Conservation (phyloP, 2,329 filamentous ascomycete species). For the Fusarium oxysporum region DNA sequence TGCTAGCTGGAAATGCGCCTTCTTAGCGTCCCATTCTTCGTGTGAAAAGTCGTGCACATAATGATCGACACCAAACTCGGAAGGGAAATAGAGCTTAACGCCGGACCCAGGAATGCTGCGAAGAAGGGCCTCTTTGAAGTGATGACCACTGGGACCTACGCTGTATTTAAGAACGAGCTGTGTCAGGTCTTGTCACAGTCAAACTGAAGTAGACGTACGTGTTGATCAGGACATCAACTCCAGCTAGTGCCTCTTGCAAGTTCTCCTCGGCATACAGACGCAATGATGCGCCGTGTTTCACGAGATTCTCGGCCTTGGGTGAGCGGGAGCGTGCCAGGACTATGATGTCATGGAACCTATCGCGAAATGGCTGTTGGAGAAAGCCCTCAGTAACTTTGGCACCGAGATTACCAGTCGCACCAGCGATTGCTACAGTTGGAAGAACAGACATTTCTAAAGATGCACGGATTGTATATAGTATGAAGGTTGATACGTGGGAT, state of each 20-base stretch:
- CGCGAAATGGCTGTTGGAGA: constrained; percentile 1
- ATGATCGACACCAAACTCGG: constrained; percentile 1
- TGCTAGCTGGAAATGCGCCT: constrained; percentile 1
- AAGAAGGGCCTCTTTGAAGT: constrained; percentile 7
- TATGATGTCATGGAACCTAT: constrained; percentile 1
- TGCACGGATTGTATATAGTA: not conserved
- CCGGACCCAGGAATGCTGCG: not conserved
- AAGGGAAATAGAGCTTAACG: not conserved
- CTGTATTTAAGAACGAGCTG: not conserved
- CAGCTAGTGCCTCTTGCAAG: not conserved
- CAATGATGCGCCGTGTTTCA: not conserved
- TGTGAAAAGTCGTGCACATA: constrained; percentile 1
- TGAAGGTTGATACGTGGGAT: not conserved
- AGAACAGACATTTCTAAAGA: not conserved
- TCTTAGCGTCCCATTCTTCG: constrained; percentile 4
- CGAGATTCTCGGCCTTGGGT: not conserved
- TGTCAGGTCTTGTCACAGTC: not conserved
- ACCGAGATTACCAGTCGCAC: constrained; percentile 1
- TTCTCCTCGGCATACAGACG: not conserved
- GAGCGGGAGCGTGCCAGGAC: not conserved
- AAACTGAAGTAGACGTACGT: not conserved
- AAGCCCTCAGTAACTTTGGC: not conserved
- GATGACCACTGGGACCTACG: not conserved
- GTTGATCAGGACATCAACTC: not conserved
- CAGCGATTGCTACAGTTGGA: constrained; percentile 3